Base-by-base conservation (phyloP, 106 monocot species). In the Vanilla planifolia region DNA sequence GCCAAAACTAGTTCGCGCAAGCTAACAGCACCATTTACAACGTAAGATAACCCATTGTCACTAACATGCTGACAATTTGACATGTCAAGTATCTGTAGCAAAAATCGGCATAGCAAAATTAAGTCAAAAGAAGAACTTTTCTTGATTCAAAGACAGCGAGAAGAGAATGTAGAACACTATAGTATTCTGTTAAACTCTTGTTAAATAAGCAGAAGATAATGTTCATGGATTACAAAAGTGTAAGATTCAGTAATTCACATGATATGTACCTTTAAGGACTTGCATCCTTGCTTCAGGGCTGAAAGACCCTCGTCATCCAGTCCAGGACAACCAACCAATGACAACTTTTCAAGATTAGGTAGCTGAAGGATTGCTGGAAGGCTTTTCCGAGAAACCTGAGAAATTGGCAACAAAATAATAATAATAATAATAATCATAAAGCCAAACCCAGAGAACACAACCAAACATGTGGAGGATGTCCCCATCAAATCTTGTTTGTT, bases 371-470 rank as follows among this genome's bases (percentile, higher is more conserved):
- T 56, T 37, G 61, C 80, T 37, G 83, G 72, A 60, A 92, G 83
- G 68, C 80, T 83, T 48, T 84, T 78, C 33, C 74, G 41, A 24
- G 86, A 78, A 16, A 87, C 78, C 87, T 92, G 80, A 51, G 66
- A 26, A 50, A n/a, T 48, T 8, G 27, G 23, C 5, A 33, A 45
- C 33, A 22, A 57, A 2, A 60, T 26, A 62, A 59, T 16, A 43
- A 21, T 17, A 4, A 39, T 10, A 37, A 14, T 16, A 14, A 16
- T 48, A 48, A 26, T 9, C 7, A 7, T n/a, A 15, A 15, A n/a
- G 16, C 6, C 27, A 53, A 53, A 53, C 53, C n/a, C 29, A 22
- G 22, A 17, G 0, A 30, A 3, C 1, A 28, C n/a, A n/a, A n/a
- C n/a, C n/a, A n/a, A n/a, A n/a, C n/a, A n/a, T n/a, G n/a, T n/a